A percentile compares a stretch with the other conserved stretches of the same genome.
phyloP scores from a whole-genome alignment of 2,329 filamentous ascomycete species.

The Fusarium sp. region DNA sequence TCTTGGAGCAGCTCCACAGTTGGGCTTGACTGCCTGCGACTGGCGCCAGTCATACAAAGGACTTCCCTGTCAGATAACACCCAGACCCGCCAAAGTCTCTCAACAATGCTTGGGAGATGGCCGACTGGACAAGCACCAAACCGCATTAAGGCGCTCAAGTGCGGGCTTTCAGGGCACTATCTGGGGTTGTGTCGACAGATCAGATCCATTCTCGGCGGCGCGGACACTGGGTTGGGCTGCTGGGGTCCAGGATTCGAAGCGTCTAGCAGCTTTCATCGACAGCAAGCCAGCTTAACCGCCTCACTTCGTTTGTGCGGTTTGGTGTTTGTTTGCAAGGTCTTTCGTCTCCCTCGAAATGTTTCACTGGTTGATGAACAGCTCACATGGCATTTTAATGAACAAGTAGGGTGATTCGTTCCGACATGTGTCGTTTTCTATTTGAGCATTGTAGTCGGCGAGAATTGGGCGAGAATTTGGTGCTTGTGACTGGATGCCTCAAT shows the following conservation, averaged over 20 bases:
- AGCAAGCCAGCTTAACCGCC: constrained; percentile 42
- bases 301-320: constrained; percentile 39
- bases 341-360: constrained; percentile 26
- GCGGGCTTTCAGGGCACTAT: constrained; percentile 46
- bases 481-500: constrained; percentile 1
- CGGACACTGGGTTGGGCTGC: constrained; percentile 42
- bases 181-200: constrained; percentile 50
- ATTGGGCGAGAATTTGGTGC: constrained; percentile 4
- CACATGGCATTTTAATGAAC: constrained; percentile 24
- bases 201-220: constrained; percentile 51
- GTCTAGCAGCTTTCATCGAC: constrained; percentile 32
- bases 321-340: constrained; percentile 19
- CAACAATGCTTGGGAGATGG: constrained; percentile 34
- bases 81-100: constrained; percentile 39
- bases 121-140: neutral
- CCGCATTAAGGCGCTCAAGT: constrained; percentile 12
- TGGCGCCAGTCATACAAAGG: constrained; percentile 42
- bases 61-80: constrained; percentile 45
- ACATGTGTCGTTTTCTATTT: neutral
- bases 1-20: constrained; percentile 52
- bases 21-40: constrained; percentile 56
- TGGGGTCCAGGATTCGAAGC: constrained; percentile 41
- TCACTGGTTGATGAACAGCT: constrained; percentile 27
- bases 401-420: neutral
- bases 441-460: constrained; percentile 3